Evolutionary conservation across 2,329 filamentous ascomycete genomes (phyloP), one percentile per base, ranked within the genome.

Genomic region (Aspergillus pseudotamarii): DNA sequence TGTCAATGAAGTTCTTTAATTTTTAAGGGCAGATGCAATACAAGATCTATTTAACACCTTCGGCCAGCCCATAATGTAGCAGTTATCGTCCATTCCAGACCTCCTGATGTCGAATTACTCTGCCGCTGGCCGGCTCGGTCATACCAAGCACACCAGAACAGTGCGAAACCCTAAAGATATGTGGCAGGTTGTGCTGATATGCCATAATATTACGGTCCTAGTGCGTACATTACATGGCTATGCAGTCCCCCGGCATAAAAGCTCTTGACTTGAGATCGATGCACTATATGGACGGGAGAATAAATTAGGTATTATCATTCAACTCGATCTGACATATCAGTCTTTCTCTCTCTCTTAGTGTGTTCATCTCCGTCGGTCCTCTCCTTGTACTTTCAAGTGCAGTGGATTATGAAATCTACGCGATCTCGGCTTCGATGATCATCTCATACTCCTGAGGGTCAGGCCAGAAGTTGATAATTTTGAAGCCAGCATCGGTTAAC

Each of bases 371-470:
- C 3, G 19, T 41, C 16, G 16, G 12, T 6, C 14, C 16, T 41
- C 19, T 41, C 16, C 38, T 41, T 41, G 9, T 41, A 41, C 6
- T 41, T 9, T n/a, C 38, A 41, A n/a, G 16, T 6, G 8, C 6
- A n/a, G 16, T 9, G 34, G 16, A 9, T 16, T 19, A 19, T 19
- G 38, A 23, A 36, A 36, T 32, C 38, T 54, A 62, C 12, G 45
- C 59, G 3, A 72, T n/a, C 54, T 72, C 70, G 0, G 66, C 67
- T 50, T 73, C 75, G 41, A 75, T 76, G 4, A 72, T 56, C 61
- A 72, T 75, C 63, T 76, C 68, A 67, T 70, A 69, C 48, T 69
- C 58, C 21, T 69, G 68, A 34, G 71, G 73, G 57, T 72, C 69
- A 28, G 71, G 69, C 68, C 73, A 75, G 30, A 77, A 72, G 2